These are phyloP conservation scores for Aspergillus brasiliensis DNA, from an alignment of 2,329 filamentous ascomycete species.

Conservation along the genomic window DNA sequence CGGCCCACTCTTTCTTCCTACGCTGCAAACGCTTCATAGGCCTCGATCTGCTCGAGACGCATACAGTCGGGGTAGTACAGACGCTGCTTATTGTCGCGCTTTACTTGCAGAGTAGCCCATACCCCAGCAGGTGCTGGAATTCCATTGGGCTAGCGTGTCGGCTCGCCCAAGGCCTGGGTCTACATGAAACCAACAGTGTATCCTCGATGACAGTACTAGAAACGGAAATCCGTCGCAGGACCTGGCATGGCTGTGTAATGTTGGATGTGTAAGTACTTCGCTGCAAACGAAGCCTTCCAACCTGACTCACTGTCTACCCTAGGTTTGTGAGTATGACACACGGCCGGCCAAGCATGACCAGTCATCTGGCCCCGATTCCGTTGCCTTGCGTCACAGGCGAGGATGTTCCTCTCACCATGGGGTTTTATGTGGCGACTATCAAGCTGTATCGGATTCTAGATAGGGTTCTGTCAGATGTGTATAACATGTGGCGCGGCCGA, in stretches of 20 bases:
- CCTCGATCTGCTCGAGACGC: slow-evolving; percentile 42
- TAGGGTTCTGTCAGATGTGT: slow-evolving; percentile 38
- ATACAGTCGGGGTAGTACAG: slow-evolving; percentile 46
- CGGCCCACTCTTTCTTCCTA: slow-evolving; percentile 38
- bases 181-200: slow-evolving; percentile 37
- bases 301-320: neutral
- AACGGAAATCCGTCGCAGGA: slow-evolving; percentile 39
- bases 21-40: slow-evolving; percentile 38
- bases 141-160: slow-evolving; percentile 46
- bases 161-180: slow-evolving; percentile 45
- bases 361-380: slow-evolving; percentile 29
- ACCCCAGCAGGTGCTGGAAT: slow-evolving; percentile 48
- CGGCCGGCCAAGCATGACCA: slow-evolving; percentile 38
- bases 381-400: slow-evolving; percentile 20
- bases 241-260: slow-evolving; percentile 46
- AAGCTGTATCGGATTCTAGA: slow-evolving; percentile 35
- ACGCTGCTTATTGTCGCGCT: slow-evolving; percentile 43
- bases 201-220: slow-evolving; percentile 32
- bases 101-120: slow-evolving; percentile 45
- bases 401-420: slow-evolving; percentile 22
- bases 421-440: slow-evolving; percentile 31
- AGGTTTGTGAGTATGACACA: slow-evolving; percentile 46
- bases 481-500: slow-evolving; percentile 32
- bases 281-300: too few species aligned
- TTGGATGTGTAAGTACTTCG: slow-evolving; percentile 37